phyloP scores from a whole-genome alignment of 164 flowering plant species.

The Houttuynia cordata region DNA sequence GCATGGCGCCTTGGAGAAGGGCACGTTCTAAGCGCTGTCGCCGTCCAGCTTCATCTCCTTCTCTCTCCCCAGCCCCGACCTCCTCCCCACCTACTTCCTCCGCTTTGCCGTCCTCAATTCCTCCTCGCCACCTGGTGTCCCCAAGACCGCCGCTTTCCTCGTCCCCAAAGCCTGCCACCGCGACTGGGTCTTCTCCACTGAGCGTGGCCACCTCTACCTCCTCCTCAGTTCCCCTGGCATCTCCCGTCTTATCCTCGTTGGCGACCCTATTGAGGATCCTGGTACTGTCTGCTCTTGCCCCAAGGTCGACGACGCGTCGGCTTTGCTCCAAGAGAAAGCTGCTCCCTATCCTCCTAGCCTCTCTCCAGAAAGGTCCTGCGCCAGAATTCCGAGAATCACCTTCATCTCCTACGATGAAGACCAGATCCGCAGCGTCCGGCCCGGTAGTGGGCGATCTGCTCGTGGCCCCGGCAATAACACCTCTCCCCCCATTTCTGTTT shows the following conservation, averaged over 20 bases:
- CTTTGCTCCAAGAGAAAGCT: background rate
- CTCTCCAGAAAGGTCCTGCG: conserved; percentile 25
- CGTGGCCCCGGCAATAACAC: conserved; percentile 28
- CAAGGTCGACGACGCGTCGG: background rate
- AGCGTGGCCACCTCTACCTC: conserved; percentile 63
- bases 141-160: conserved; percentile 53
- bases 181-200: conserved; percentile 81
- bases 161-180: conserved; percentile 61
- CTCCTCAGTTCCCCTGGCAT: conserved; percentile 37
- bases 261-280: conserved; percentile 16
- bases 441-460: conserved; percentile 57
- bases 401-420: conserved; percentile 52
- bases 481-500: no score
- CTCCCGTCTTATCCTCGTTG: conserved; percentile 34
- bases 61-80: conserved; percentile 43
- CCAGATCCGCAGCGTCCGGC: conserved; percentile 36
- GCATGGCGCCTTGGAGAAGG: conserved; percentile 23
- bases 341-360: conserved; percentile 9
- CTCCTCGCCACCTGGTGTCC: conserved; percentile 15
- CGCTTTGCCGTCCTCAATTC: conserved; percentile 67
- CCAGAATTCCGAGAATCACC: conserved; percentile 31
- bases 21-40: conserved; percentile 42
- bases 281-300: background rate
- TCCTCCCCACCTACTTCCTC: conserved; percentile 13
- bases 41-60: conserved; percentile 71